Evolutionary conservation across 768 basidiomycete genomes (phyloP).

Genomic region (Russula sp.): DNA sequence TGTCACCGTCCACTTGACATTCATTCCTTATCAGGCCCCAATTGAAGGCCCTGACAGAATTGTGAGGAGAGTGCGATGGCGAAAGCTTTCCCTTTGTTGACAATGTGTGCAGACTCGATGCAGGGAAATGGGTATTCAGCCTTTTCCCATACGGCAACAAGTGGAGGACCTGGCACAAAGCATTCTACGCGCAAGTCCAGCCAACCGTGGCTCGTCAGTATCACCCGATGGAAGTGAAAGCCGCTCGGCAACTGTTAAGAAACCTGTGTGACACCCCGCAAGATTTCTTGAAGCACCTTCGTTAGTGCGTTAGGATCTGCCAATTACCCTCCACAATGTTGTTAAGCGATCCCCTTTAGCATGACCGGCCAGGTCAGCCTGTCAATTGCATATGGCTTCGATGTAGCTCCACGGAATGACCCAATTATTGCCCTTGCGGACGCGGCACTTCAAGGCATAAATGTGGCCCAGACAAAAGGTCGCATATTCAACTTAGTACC

Average conservation of each 20-base stretch:
- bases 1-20: background rate
- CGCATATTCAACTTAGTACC: conserved; percentile 42
- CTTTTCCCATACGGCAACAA: conserved; percentile 36
- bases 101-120: conserved; percentile 35
- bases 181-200: conserved; percentile 40
- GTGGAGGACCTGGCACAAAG: conserved; percentile 39
- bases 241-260: conserved; percentile 31
- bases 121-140: conserved; percentile 34
- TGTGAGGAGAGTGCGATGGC: conserved; percentile 20
- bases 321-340: background rate
- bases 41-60: conserved; percentile 29
- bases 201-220: conserved; percentile 30
- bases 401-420: conserved; percentile 37
- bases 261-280: conserved; percentile 34
- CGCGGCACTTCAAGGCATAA: conserved; percentile 32
- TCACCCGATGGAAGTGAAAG: conserved; percentile 30
- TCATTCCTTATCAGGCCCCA: conserved; percentile 16
- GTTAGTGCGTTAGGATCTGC: conserved; percentile 32
- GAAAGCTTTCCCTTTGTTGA: background rate
- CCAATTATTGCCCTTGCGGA: conserved; percentile 41
- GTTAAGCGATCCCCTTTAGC: background rate
- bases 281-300: conserved; percentile 33
- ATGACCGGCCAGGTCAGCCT: conserved; percentile 36
- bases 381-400: conserved; percentile 43
- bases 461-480: conserved; percentile 34